phyloP scores from a whole-genome alignment of 1,139 yeast species.

The Sugiyamaella sp. region DNA sequence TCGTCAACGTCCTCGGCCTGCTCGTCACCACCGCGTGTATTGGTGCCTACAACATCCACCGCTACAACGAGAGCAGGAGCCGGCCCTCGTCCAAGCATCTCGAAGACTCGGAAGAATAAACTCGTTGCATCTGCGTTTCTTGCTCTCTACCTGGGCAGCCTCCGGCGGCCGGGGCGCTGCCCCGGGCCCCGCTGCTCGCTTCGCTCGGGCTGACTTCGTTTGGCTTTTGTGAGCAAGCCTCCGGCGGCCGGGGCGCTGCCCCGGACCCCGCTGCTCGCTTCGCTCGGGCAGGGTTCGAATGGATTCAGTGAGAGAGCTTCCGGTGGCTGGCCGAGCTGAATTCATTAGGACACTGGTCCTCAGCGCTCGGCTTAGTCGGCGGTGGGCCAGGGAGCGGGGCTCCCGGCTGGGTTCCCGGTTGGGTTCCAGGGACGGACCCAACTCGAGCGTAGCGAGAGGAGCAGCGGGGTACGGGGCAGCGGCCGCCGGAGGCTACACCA shows the following conservation, averaged over 20 bases:
- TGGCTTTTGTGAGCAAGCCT: too few relatives aligned
- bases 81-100: background rate
- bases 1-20: conserved; percentile 75
- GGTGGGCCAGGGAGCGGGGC: too few relatives aligned
- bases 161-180: conserved; percentile 16
- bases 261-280: background rate
- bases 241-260: background rate
- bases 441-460: too few relatives aligned
- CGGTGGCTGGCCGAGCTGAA: too few relatives aligned
- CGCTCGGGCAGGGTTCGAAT: background rate
- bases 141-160: background rate
- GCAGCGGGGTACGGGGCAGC: background rate
- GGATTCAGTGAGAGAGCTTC: too few relatives aligned
- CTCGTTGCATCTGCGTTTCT: background rate
- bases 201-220: conserved; percentile 3
- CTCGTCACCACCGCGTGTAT: conserved; percentile 76
- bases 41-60: conserved; percentile 64
- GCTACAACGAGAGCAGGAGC: conserved; percentile 12
- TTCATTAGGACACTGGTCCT: too few relatives aligned
- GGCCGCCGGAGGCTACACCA: background rate
- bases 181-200: conserved; percentile 17
- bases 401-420: too few relatives aligned
- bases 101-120: conserved; percentile 4
- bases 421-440: too few relatives aligned
- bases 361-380: too few relatives aligned